These are phyloP conservation scores for Sphagnum tenellum DNA, from an alignment of 225 moss, liverwort and hornwort genomes.

Conservation along the genomic window DNA sequence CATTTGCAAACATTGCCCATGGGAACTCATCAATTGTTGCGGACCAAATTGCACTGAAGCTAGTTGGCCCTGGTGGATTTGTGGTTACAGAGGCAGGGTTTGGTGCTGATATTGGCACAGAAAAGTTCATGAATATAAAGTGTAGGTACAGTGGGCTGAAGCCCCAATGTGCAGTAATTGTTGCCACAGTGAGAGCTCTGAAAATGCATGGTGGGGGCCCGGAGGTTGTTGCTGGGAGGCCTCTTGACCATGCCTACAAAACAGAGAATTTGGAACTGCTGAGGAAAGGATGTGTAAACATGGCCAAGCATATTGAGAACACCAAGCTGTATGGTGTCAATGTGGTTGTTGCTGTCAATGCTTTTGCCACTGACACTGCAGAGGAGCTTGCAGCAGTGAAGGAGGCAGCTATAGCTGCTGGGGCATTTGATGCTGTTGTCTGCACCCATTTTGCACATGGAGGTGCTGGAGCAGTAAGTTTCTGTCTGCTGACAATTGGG, in stretches of 20 bases:
- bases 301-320: slow-evolving; percentile 78
- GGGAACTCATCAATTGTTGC: slow-evolving; percentile 95
- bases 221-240: slow-evolving; percentile 82
- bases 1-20: slow-evolving; percentile 96
- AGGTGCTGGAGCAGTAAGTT: slow-evolving; percentile 79
- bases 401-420: slow-evolving; percentile 69
- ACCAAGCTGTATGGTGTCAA: slow-evolving; percentile 84
- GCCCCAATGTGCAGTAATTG: slow-evolving; percentile 85
- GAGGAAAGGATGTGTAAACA: slow-evolving; percentile 53
- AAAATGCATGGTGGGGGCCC: slow-evolving; percentile 99
- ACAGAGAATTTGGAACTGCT: slow-evolving; percentile 80
- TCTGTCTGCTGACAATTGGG: neutral
- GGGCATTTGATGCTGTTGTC: slow-evolving; percentile 77
- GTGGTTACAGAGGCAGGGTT: slow-evolving; percentile 95
- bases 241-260: slow-evolving; percentile 82
- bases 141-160: slow-evolving; percentile 86
- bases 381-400: slow-evolving; percentile 70
- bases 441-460: slow-evolving; percentile 94
- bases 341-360: slow-evolving; percentile 96
- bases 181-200: slow-evolving; percentile 86
- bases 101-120: slow-evolving; percentile 91
- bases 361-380: slow-evolving; percentile 71
- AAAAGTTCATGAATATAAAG: slow-evolving; percentile 95
- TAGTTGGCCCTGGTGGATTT: slow-evolving; percentile 71
- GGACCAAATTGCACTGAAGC: slow-evolving; percentile 84